Evolutionary conservation across 345 rosid genomes (phyloP).

Genomic region (Salix brachista): DNA sequence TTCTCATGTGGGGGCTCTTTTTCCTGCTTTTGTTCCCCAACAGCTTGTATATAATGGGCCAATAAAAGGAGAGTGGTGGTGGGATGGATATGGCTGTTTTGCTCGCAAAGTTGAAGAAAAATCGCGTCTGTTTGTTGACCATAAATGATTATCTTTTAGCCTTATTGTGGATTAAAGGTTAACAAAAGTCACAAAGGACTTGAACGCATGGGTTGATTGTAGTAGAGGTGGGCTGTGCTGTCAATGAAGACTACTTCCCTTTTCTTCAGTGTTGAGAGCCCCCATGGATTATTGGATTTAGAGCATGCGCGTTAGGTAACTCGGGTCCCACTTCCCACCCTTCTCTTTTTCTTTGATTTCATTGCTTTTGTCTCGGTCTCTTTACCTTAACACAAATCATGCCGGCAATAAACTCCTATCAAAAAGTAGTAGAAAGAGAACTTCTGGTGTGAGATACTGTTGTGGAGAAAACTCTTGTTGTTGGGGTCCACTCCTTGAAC

Average conservation of each 20-base stretch:
- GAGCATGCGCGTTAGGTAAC: constrained; percentile 51
- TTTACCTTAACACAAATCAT: constrained; percentile 18
- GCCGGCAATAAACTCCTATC: constrained; percentile 15
- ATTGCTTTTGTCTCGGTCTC: constrained; percentile 24
- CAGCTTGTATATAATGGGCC: constrained; percentile 47
- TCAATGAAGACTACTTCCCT: constrained; percentile 27
- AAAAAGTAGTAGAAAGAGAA: constrained; percentile 7
- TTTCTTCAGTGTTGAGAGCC: constrained; percentile 23
- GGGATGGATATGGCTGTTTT: constrained; percentile 17
- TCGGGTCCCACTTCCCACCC: constrained; percentile 37
- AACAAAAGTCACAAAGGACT: constrained; percentile 22
- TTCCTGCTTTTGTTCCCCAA: constrained; percentile 8
- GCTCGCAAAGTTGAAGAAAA: constrained; percentile 17
- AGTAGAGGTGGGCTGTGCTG: constrained; percentile 42
- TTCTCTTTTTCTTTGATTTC: constrained; percentile 18
- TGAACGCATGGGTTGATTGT: constrained; percentile 35
- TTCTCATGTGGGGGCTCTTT: constrained; percentile 27
- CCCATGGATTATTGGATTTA: constrained; percentile 35
- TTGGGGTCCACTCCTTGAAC: constrained; percentile 2
- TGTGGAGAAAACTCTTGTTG: not conserved
- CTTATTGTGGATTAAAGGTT: constrained; percentile 28
- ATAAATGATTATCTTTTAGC: constrained; percentile 50
- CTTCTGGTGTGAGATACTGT: not conserved
- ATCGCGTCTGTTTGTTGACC: constrained; percentile 51
- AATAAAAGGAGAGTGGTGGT: constrained; percentile 24